A percentile compares a stretch with the other conserved stretches of the same genome.
phyloP scores from a whole-genome alignment of 2,329 filamentous ascomycete genomes.

The Stenocarpella maydis region DNA sequence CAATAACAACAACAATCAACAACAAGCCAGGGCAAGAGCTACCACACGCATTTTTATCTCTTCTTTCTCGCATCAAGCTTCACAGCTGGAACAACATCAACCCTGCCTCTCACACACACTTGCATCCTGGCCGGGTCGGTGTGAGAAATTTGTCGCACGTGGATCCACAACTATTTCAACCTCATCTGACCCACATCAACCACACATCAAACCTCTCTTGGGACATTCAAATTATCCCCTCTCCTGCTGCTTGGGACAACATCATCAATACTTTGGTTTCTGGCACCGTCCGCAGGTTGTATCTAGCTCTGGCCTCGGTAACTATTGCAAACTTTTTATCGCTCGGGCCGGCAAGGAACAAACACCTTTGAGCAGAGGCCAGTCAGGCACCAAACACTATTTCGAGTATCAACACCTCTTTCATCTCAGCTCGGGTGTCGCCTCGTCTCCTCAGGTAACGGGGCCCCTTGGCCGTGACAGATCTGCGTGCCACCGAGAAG shows the following conservation, averaged over 20 bases:
- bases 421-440: not conserved
- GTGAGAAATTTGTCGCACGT: conserved; percentile 29
- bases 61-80: not conserved
- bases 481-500: not conserved
- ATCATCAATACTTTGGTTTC: not conserved
- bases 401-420: not conserved
- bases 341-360: not conserved
- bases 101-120: not conserved
- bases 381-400: not conserved
- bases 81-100: not conserved
- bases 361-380: no score
- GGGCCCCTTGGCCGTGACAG: not conserved
- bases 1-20: not conserved
- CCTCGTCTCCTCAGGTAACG: not conserved
- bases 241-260: not conserved
- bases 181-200: conserved; percentile 15
- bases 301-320: not conserved
- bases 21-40: not conserved
- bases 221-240: not conserved
- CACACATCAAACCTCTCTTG: not conserved
- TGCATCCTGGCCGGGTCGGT: not conserved
- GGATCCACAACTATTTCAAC: conserved; percentile 27
- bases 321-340: not conserved
- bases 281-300: not conserved
- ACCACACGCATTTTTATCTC: not conserved